Base-by-base conservation (phyloP, 768 basidiomycete species). In the Pleurotus platypus region DNA sequence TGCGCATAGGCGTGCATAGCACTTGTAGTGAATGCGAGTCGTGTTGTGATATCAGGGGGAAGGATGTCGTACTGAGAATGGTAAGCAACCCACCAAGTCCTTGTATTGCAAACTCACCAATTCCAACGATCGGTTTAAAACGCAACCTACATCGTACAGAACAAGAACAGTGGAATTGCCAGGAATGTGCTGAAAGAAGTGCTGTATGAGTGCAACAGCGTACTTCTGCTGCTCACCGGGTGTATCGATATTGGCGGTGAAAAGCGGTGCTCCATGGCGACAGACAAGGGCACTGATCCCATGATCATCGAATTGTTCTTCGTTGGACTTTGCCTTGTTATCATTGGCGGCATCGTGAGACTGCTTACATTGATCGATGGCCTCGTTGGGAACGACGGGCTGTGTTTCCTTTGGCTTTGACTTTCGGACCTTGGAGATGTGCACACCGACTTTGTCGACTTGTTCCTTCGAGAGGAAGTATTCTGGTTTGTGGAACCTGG, bases 1-100 rank as follows among this genome's bases (percentile, higher is more conserved):
- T 73, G 72, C 0, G 66, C 69, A 56, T 68, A 72, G 0, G 70
- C 71, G 60, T 75, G 73, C 67, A 75, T 71, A 2, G 66, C 71
- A 7, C 66, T 68, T 4, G 69, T 65, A 1, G 62, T 62, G 26
- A 69, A 71, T 3, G 27, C n/a, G 13, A 74, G 43, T 5, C 67
- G 56, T 3, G 40, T 13, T 2, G 58, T 56, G 6, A 71, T 48
- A 24, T 56, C 56, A 0, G 39, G 37, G 1, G 62, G 55, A 2
- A 70, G 59, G 38, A 69, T 62, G 15, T 66, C 43, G 42, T 64
- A 68, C 69, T 71, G 22, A 77, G 72, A 5, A 38, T 15, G 37
- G 38, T 16, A 30, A n/a, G 39, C 39, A 40, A n/a, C 12, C n/a
- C n/a, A n/a, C 39, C n/a, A 38, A 24, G 35, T 51, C 13, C 7